Evolutionary conservation across 192 early-diverging fungal genomes (phyloP).

Genomic region (Coemansia sp.): DNA sequence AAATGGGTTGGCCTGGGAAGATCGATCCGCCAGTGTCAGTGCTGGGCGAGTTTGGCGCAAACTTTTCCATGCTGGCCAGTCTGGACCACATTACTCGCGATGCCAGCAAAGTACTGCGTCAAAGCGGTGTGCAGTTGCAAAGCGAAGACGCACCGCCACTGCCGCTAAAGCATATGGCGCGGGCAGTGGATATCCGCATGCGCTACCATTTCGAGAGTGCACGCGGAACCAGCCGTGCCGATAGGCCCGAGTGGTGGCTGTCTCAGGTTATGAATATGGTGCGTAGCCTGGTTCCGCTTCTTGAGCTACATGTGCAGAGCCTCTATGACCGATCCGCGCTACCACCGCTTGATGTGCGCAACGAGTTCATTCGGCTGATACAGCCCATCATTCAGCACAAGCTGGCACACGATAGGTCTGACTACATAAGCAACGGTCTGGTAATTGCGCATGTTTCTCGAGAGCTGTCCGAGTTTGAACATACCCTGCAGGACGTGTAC

Average conservation of each 20-base stretch:
- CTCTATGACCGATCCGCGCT: conserved; percentile 56
- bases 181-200: conserved; percentile 64
- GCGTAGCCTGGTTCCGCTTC: conserved; percentile 62
- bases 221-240: conserved; percentile 68
- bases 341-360: conserved; percentile 58
- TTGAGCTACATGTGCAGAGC: conserved; percentile 63
- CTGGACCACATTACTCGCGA: conserved; percentile 32
- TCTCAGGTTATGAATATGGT: conserved; percentile 60
- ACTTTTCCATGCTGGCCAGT: conserved; percentile 31
- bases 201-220: conserved; percentile 72
- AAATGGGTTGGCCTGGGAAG: conserved; percentile 42
- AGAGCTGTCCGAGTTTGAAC: conserved; percentile 68
- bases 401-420: conserved; percentile 55
- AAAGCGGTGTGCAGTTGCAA: conserved; percentile 8
- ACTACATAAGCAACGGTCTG: conserved; percentile 57
- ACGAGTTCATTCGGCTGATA: conserved; percentile 66
- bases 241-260: conserved; percentile 84
- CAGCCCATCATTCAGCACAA: conserved; percentile 60
- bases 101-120: conserved; percentile 11
- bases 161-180: conserved; percentile 57
- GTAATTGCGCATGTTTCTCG: conserved; percentile 66
- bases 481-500: conserved; percentile 63
- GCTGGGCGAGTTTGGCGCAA: conserved; percentile 26
- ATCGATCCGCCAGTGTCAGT: conserved; percentile 27
- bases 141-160: conserved; percentile 30